phyloP scores from a whole-genome alignment of 495 filamentous ascomycete species.

The Daldinia vernicosa region DNA sequence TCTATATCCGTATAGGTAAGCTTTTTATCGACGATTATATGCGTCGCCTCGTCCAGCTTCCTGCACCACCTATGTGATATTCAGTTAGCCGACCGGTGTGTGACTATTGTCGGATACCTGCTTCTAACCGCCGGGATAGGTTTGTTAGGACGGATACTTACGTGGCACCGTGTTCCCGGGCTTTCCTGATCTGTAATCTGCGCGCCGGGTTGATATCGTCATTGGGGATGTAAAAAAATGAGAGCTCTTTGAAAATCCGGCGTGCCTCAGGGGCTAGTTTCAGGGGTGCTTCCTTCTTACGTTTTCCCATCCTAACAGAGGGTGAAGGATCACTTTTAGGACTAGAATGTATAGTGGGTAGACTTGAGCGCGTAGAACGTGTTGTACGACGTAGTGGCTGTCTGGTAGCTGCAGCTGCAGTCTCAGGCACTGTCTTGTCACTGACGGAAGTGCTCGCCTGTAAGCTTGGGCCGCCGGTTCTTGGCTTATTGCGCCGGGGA shows the following conservation, averaged over 20 bases:
- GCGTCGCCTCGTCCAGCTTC: conserved; percentile 59
- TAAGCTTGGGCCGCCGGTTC: neutral
- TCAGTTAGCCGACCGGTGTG: conserved; percentile 5
- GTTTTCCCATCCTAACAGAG: conserved; percentile 52
- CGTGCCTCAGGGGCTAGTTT: conserved; percentile 64
- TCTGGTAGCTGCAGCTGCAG: conserved; percentile 15
- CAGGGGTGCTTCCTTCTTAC: conserved; percentile 54
- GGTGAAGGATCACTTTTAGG: conserved; percentile 34
- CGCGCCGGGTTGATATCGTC: conserved; percentile 73
- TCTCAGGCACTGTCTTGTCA: conserved; percentile 18
- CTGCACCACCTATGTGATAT: conserved; percentile 46
- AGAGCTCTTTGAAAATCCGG: conserved; percentile 71
- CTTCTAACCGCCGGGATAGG: neutral
- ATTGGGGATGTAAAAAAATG: conserved; percentile 84
- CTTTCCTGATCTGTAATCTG: conserved; percentile 74
- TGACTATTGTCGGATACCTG: neutral
- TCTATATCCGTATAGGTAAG: conserved; percentile 73
- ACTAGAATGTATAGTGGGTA: conserved; percentile 16
- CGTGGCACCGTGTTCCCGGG: conserved; percentile 76
- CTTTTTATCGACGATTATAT: conserved; percentile 81
- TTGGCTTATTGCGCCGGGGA: conserved; percentile 18
- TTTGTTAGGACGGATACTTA: conserved; percentile 15
- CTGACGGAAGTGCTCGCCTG: neutral
- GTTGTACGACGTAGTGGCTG: conserved; percentile 36
- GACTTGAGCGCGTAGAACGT: conserved; percentile 19